phyloP scores from a whole-genome alignment of 768 basidiomycete species.

The Mycena galericulata region DNA sequence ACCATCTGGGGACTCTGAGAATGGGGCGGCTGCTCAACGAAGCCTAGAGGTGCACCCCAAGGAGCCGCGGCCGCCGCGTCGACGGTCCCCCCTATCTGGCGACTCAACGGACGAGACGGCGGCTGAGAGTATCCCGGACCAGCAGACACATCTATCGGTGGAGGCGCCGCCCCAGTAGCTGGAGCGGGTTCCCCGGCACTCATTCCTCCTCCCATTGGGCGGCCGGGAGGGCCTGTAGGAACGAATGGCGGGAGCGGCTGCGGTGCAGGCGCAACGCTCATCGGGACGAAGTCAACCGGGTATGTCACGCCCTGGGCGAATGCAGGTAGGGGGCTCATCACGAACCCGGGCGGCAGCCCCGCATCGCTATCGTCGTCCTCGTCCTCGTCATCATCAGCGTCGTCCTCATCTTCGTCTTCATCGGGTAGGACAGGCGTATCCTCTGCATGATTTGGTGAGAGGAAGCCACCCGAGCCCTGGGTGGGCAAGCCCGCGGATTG shows the following conservation, averaged over 20 bases:
- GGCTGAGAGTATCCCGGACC: too few relatives aligned
- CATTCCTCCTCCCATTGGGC: too few relatives aligned
- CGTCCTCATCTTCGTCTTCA: conserved; percentile 20
- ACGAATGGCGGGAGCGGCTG: conserved; percentile 3
- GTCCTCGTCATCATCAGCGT: conserved; percentile 5
- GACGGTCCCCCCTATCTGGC: too few relatives aligned
- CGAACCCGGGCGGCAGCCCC: conserved; percentile 16
- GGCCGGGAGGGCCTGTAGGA: too few relatives aligned
- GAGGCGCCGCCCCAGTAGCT: too few relatives aligned
- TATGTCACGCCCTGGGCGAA: conserved; percentile 25
- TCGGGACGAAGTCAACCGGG: conserved; percentile 21
- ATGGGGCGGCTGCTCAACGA: too few relatives aligned
- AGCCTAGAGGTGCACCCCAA: too few relatives aligned
- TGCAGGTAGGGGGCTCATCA: conserved; percentile 21
- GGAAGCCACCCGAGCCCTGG: conserved; percentile 11
- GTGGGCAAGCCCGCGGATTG: background rate
- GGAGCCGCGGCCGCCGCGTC: too few relatives aligned
- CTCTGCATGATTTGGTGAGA: conserved; percentile 20
- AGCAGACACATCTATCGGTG: too few relatives aligned
- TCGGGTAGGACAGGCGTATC: conserved; percentile 13
- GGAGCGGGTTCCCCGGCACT: too few relatives aligned
- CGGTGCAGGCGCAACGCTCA: background rate
- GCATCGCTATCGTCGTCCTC: background rate
- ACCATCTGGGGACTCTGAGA: too few relatives aligned
- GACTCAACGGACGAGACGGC: too few relatives aligned